Conservation (phyloP, 306 rosid species). For the Cucurbita pepo region DNA sequence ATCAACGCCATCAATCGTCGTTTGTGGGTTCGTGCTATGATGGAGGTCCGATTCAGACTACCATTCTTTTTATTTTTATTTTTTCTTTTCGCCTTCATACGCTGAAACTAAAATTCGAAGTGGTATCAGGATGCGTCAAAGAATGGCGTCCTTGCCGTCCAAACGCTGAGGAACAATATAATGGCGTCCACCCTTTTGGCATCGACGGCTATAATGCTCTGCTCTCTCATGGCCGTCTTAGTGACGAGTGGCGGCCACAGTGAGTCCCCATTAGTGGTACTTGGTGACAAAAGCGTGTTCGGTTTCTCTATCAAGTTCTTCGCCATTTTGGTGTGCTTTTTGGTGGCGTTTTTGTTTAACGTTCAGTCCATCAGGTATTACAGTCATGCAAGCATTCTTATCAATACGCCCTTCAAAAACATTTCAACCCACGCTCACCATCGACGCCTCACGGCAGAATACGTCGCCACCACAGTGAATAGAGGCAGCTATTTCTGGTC, state of each 20-base stretch:
- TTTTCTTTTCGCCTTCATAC: too few species aligned
- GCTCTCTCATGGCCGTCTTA: constrained; percentile 61
- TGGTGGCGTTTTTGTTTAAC: constrained; percentile 49
- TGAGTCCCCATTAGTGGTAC: constrained; percentile 2
- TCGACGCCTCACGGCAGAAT: constrained; percentile 33
- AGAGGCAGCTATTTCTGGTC: constrained; percentile 82
- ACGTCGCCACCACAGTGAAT: constrained; percentile 54
- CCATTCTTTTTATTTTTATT: neutral
- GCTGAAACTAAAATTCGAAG: neutral
- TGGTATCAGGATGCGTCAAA: constrained; percentile 37
- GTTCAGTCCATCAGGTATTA: constrained; percentile 80
- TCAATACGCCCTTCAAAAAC: constrained; percentile 63
- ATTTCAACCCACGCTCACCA: constrained; percentile 15
- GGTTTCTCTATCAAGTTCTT: constrained; percentile 45
- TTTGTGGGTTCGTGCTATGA: constrained; percentile 79
- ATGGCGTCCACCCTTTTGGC: constrained; percentile 94
- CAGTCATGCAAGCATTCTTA: constrained; percentile 74
- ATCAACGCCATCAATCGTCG: constrained; percentile 79
- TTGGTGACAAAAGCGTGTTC: constrained; percentile 33
- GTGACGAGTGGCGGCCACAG: constrained; percentile 24
- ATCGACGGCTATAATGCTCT: constrained; percentile 71
- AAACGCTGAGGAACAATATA: constrained; percentile 70
- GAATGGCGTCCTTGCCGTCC: constrained; percentile 74
- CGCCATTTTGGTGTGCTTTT: constrained; percentile 58
- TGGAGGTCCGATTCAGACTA: constrained; percentile 32